These are phyloP conservation scores for Scortechinia acanthostroma DNA, from an alignment of 2,329 filamentous ascomycete species.

Conservation along the genomic window DNA sequence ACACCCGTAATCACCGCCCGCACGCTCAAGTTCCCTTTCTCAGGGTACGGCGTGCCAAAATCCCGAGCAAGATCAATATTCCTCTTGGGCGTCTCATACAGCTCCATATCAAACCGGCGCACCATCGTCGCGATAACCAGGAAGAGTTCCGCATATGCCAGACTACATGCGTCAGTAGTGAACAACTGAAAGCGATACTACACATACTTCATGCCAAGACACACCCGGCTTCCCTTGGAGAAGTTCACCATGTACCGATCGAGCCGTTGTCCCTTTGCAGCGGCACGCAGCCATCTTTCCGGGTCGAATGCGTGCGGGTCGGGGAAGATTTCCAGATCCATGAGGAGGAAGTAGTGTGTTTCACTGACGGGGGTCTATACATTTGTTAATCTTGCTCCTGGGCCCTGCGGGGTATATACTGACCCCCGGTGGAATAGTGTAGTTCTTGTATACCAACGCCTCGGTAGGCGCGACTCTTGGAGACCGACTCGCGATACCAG, in stretches of 20 bases:
- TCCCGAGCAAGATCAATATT: neutral
- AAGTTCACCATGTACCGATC: conserved; percentile 10
- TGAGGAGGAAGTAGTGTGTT: neutral
- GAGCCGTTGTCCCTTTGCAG: conserved; percentile 7
- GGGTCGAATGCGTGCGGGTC: conserved; percentile 10
- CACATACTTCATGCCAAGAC: conserved; percentile 11
- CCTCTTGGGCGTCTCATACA: neutral
- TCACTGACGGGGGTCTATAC: conserved; percentile 1
- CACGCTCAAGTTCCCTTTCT: neutral
- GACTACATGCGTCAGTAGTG: neutral
- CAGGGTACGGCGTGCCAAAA: neutral
- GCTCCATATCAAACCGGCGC: neutral
- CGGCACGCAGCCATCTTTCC: conserved; percentile 12
- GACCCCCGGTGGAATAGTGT: conserved; percentile 7
- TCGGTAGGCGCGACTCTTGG: neutral
- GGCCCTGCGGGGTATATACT: too few species aligned
- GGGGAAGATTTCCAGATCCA: neutral
- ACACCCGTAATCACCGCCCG: neutral
- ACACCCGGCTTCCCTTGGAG: conserved; percentile 9
- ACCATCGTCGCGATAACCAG: neutral
- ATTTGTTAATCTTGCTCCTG: too few species aligned
- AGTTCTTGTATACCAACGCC: neutral
- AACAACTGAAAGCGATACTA: conserved; percentile 5
- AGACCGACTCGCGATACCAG: conserved; percentile 8
- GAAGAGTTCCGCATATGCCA: neutral